Conservation (phyloP, 1,284 basidiomycete species). For the Mycena sp. region DNA sequence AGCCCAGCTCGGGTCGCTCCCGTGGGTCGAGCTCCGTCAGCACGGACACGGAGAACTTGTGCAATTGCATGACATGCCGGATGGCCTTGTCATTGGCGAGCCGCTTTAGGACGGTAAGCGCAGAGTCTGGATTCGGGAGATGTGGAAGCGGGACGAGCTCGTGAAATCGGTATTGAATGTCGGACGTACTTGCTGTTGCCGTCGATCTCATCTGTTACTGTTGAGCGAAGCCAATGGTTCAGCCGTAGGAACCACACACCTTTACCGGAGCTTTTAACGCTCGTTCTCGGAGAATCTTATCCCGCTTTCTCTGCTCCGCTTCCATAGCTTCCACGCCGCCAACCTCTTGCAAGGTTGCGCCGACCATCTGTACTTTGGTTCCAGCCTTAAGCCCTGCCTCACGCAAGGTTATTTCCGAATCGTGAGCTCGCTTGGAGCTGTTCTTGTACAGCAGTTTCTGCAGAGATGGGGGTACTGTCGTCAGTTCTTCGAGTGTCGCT, state of each 20-base stretch:
- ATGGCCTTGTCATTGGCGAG: conserved; percentile 77
- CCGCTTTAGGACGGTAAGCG: conserved; percentile 60
- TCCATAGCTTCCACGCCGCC: conserved; percentile 63
- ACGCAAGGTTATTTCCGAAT: conserved; percentile 51
- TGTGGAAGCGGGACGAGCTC: conserved; percentile 66
- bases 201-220: conserved; percentile 63
- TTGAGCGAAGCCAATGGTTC: neutral
- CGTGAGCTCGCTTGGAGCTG: conserved; percentile 54
- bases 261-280: conserved; percentile 66
- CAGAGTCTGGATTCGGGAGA: conserved; percentile 68
- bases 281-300: conserved; percentile 67
- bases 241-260: conserved; percentile 46
- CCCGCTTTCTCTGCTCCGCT: conserved; percentile 61
- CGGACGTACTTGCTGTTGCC: conserved; percentile 47
- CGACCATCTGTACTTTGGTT: conserved; percentile 72
- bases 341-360: conserved; percentile 67
- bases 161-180: conserved; percentile 69
- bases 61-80: conserved; percentile 71
- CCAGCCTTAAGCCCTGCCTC: conserved; percentile 70
- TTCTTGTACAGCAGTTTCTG: conserved; percentile 82
- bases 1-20: conserved; percentile 74
- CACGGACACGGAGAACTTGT: conserved; percentile 70
- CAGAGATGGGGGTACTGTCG: conserved; percentile 65
- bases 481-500: conserved; percentile 64
- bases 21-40: conserved; percentile 81